These are phyloP conservation scores for Lasiosphaeria ovina DNA, from an alignment of 495 filamentous ascomycete genomes.

Conservation along the genomic window DNA sequence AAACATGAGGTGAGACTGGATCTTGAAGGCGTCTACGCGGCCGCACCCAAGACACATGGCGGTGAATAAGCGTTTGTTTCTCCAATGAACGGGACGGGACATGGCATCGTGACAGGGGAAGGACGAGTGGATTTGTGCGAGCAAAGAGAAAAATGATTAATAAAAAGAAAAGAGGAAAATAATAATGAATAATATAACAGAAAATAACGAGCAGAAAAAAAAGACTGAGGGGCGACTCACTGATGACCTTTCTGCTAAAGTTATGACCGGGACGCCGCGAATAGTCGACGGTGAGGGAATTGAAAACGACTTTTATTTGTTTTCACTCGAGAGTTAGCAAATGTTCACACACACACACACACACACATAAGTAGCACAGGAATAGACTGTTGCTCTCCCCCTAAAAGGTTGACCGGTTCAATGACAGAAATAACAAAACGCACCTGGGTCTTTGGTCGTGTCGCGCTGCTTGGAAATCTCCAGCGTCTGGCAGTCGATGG, in stretches of 20 bases:
- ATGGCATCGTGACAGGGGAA: no score
- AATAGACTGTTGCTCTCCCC: background rate
- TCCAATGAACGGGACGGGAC: no score
- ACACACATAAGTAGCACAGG: background rate
- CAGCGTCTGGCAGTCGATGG: slow-evolving; percentile 74
- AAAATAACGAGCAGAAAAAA: background rate
- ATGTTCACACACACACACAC: background rate
- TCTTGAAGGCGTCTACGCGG: slow-evolving; percentile 65
- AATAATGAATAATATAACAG: slow-evolving; percentile 49
- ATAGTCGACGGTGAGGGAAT: slow-evolving; percentile 77
- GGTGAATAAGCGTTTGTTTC: slow-evolving; percentile 20
- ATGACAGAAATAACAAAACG: background rate
- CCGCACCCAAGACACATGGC: slow-evolving; percentile 14
- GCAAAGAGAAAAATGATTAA: background rate
- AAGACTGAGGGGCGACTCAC: slow-evolving; percentile 31
- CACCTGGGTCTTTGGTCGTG: slow-evolving; percentile 28
- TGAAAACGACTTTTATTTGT: slow-evolving; percentile 33
- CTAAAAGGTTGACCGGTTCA: background rate
- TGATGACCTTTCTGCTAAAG: slow-evolving; percentile 78
- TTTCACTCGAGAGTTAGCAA: no score
- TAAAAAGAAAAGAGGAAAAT: slow-evolving; percentile 19
- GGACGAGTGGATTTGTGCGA: no score
- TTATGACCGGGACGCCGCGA: slow-evolving; percentile 64
- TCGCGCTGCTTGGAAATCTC: slow-evolving; percentile 52
- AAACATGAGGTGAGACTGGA: slow-evolving; percentile 85